Evolutionary conservation across 352 stramenopile species (phyloP).

Genomic region (Phytophthora foliorum): DNA sequence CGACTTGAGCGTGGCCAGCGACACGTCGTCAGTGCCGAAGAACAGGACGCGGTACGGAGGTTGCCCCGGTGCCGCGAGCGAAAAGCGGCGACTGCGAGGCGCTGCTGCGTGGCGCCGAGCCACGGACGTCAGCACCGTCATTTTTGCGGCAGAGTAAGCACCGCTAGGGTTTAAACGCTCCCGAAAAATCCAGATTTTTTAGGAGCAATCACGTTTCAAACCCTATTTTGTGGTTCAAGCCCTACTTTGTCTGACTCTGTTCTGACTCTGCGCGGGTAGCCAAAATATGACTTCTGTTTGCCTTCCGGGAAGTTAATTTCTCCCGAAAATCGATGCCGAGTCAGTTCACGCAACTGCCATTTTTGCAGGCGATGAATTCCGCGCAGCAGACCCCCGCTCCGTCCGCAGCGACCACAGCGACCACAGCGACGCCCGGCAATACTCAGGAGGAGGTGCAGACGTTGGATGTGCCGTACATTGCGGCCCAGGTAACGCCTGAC

Average conservation of each 20-base stretch:
- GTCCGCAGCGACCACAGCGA: background rate
- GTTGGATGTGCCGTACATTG: slow-evolving; percentile 44
- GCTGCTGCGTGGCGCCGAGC: background rate
- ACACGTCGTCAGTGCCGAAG: slow-evolving; percentile 90
- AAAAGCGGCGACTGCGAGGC: slow-evolving; percentile 34
- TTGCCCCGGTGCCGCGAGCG: slow-evolving; percentile 35
- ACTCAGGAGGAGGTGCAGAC: slow-evolving; percentile 27
- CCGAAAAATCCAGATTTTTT: too few species aligned
- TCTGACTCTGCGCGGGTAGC: too few species aligned
- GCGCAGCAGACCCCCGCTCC: background rate
- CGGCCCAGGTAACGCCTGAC: slow-evolving; percentile 47
- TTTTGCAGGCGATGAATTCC: slow-evolving; percentile 19
- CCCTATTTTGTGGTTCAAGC: too few species aligned
- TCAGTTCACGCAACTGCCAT: too few species aligned
- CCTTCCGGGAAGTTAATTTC: too few species aligned
- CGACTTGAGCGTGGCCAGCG: slow-evolving; percentile 74
- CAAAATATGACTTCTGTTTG: too few species aligned
- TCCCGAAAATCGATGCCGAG: too few species aligned
- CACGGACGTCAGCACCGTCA: slow-evolving; percentile 10
- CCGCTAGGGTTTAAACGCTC: too few species aligned
- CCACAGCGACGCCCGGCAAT: slow-evolving; percentile 6
- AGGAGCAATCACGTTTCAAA: too few species aligned
- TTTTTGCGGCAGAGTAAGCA: too few species aligned
- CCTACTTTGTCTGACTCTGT: too few species aligned
- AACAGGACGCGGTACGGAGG: slow-evolving; percentile 76